These are phyloP conservation scores for Cystobasidium slooffiae DNA, from an alignment of 1,284 basidiomycete species.

Conservation along the genomic window DNA sequence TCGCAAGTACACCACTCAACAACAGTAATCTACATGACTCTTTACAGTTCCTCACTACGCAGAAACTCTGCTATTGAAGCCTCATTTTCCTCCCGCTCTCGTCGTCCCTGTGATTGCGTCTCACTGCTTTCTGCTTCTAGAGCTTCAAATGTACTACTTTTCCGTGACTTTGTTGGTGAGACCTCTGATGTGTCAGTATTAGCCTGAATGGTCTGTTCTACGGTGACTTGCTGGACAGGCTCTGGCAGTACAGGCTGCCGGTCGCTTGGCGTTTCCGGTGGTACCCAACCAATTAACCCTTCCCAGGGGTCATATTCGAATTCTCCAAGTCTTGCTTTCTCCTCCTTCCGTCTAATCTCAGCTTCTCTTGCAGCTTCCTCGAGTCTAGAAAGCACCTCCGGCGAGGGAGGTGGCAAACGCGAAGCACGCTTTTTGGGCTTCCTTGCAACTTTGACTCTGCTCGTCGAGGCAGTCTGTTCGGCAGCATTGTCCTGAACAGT, in stretches of 20 bases:
- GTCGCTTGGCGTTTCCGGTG: background rate
- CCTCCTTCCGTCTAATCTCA: constrained; percentile 3
- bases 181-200: background rate
- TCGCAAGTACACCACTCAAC: background rate
- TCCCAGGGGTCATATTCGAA: constrained; percentile 3
- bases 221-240: background rate
- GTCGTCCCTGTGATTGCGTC: background rate
- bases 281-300: background rate
- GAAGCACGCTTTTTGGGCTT: constrained; percentile 11
- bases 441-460: background rate
- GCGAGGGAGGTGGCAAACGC: background rate
- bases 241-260: background rate
- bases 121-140: constrained; percentile 3
- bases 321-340: background rate
- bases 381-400: background rate
- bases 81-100: background rate
- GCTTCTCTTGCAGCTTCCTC: constrained; percentile 22
- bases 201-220: background rate
- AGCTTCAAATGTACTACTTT: constrained; percentile 4
- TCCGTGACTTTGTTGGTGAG: background rate
- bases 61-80: background rate
- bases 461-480: background rate
- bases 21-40: background rate
- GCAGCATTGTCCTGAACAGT: background rate
- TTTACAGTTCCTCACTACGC: constrained; percentile 4